Base-by-base conservation (phyloP, 371 early-diverging fungal species). In the Dichotomocladium elegans region DNA sequence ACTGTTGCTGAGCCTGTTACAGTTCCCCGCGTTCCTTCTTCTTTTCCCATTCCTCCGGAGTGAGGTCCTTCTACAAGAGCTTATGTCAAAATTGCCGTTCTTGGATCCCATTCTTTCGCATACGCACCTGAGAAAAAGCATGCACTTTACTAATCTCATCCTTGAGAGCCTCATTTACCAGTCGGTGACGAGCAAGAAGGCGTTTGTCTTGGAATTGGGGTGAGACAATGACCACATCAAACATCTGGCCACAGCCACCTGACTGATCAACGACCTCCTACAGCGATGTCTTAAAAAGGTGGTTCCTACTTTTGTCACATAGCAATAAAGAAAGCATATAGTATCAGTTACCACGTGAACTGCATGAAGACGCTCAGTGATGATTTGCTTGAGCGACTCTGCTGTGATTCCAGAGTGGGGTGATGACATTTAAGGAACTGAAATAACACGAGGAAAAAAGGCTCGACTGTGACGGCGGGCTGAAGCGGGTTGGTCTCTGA, bases 161-260 rank as follows among this genome's bases (percentile, higher is more conserved):
- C 70, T 90, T 89, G 47, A 83, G 70, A 0, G 82, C 77, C 41
- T 88, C 88, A 60, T 92, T 92, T 4, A 92, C 92, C 57, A 92
- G 63, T 64, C 83, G 76, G 55, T 92, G 92, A 62, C 87, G 79
- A 49, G 83, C 82, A 12, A 92, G 74, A 14, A 82, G 59, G 11
- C 83, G 64, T 63, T 86, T 87, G 37, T 86, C 89, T 52, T 80
- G 84, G 61, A 92, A 92, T 43, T 72, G 27, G 48, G 77, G 58
- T 17, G 87, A 87, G 2, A 92, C 90, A 31, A 92, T 87, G 27
- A 81, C 58, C 21, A 88, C 87, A 41, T 90, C 86, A 65, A 85
- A 90, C 78, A 79, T 84, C 63, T 89, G 87, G 22, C 92, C 92
- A 66, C 92, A 92, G 28, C 91, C 91, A 28, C 72, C 72, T 15